phyloP scores from a whole-genome alignment of 2,329 filamentous ascomycete species.

The Scortechinia acanthostroma region DNA sequence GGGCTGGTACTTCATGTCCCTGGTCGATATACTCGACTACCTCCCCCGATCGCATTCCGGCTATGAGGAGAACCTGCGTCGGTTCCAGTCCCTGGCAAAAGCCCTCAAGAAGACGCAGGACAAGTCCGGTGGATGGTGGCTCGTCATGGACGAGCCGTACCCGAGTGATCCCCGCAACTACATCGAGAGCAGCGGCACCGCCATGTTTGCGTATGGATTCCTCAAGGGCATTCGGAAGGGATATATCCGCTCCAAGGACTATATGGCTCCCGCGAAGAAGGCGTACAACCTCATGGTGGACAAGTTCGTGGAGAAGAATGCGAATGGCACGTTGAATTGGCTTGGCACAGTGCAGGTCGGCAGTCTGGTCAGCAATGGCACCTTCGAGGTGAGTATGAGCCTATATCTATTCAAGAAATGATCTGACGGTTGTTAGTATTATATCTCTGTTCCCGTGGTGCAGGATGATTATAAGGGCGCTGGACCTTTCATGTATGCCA shows the following conservation, averaged over 20 bases:
- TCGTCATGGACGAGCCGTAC: conserved; percentile 42
- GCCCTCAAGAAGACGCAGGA: conserved; percentile 21
- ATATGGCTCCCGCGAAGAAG: conserved; percentile 26
- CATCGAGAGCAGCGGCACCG: conserved; percentile 49
- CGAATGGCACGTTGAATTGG: conserved; percentile 38
- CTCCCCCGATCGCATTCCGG: conserved; percentile 25
- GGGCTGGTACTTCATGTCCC: conserved; percentile 43
- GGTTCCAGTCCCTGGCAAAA: conserved; percentile 28
- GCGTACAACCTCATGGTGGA: conserved; percentile 32
- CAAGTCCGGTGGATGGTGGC: conserved; percentile 42
- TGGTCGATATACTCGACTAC: conserved; percentile 41
- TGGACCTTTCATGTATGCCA: too few relatives aligned
- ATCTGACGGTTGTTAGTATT: too few relatives aligned
- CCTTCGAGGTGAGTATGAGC: conserved; percentile 38
- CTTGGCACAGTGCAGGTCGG: conserved; percentile 43
- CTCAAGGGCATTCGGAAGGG: conserved; percentile 34
- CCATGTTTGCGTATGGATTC: conserved; percentile 47
- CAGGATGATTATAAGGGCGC: too few relatives aligned
- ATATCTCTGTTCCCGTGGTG: too few relatives aligned
- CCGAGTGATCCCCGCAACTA: conserved; percentile 44
- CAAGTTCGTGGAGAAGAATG: conserved; percentile 33
- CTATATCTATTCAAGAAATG: too few relatives aligned
- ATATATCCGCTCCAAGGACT: conserved; percentile 26
- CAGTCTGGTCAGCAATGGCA: conserved; percentile 36
- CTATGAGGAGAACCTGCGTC: conserved; percentile 21